These are phyloP conservation scores for Calonectria montana DNA, from an alignment of 2,329 filamentous ascomycete species.

Conservation along the genomic window DNA sequence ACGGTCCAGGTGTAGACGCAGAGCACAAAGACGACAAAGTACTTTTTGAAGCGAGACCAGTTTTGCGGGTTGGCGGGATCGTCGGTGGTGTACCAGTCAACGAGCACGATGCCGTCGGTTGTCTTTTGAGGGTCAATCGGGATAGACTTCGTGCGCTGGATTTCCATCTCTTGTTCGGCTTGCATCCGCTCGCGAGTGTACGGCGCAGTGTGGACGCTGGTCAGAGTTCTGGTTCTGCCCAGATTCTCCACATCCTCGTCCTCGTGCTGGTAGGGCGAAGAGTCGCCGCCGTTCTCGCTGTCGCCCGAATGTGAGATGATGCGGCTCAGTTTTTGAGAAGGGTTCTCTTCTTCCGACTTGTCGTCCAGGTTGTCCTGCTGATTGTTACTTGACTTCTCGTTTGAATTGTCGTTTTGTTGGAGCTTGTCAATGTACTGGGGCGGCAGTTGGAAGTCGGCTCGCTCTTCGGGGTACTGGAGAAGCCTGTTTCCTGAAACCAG, in stretches of 20 bases:
- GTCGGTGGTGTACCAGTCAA: slow-evolving; percentile 66
- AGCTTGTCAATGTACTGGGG: slow-evolving; percentile 25
- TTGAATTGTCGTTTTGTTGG: not conserved
- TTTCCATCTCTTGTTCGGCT: not conserved
- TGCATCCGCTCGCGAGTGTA: slow-evolving; percentile 46
- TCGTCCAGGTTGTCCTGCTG: not conserved
- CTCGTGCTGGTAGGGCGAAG: slow-evolving; percentile 14
- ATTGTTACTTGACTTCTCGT: not conserved
- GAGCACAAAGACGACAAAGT: slow-evolving; percentile 56
- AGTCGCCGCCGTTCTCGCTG: not conserved
- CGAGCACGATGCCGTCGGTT: slow-evolving; percentile 61
- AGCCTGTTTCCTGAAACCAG: slow-evolving; percentile 62
- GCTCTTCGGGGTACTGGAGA: slow-evolving; percentile 71
- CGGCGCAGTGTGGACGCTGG: slow-evolving; percentile 31
- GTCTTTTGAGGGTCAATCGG: slow-evolving; percentile 61
- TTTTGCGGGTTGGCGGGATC: slow-evolving; percentile 67
- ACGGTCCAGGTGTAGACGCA: slow-evolving; percentile 71
- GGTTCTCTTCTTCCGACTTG: not conserved
- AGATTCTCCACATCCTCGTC: not conserved
- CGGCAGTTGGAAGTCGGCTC: slow-evolving; percentile 64
- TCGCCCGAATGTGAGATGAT: not conserved
- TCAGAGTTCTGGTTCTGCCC: not conserved
- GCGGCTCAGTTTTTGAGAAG: not conserved
- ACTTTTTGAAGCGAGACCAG: slow-evolving; percentile 58
- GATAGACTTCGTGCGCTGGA: slow-evolving; percentile 51